These are phyloP conservation scores for Tephrocybe sp. DNA, from an alignment of 768 basidiomycete species.

Conservation along the genomic window DNA sequence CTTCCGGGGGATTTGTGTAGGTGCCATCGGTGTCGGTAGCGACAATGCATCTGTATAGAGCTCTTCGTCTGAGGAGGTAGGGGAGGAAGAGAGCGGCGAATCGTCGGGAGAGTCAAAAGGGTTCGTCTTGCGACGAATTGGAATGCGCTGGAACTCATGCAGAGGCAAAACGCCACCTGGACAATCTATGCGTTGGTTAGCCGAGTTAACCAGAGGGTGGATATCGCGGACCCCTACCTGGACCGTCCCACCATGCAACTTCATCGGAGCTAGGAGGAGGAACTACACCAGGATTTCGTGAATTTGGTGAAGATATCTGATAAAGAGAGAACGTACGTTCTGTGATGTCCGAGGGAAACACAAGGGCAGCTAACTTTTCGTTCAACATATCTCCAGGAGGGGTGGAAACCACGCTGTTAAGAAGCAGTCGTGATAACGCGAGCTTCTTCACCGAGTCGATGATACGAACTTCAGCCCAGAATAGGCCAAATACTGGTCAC, in stretches of 20 bases:
- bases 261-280: constrained; percentile 86
- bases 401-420: constrained; percentile 63
- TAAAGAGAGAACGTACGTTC: constrained; percentile 38
- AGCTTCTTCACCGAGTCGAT: constrained; percentile 78
- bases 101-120: constrained; percentile 74
- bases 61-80: constrained; percentile 85
- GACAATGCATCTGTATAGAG: constrained; percentile 72
- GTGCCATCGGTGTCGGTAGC: constrained; percentile 70
- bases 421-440: constrained; percentile 64
- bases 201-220: not conserved
- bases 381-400: constrained; percentile 68
- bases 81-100: constrained; percentile 70
- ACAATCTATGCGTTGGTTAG: constrained; percentile 39
- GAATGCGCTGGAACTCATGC: constrained; percentile 35
- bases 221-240: constrained; percentile 44
- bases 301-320: not conserved
- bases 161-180: constrained; percentile 57
- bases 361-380: constrained; percentile 65
- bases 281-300: constrained; percentile 41
- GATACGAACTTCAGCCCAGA: constrained; percentile 73
- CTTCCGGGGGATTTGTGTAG: constrained; percentile 46
- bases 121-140: constrained; percentile 42
- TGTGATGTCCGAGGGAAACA: constrained; percentile 43
- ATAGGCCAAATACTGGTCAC: constrained; percentile 76
- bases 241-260: constrained; percentile 74